Base-by-base conservation (phyloP, 1,284 basidiomycete species). In the Sparassis latifolia region DNA sequence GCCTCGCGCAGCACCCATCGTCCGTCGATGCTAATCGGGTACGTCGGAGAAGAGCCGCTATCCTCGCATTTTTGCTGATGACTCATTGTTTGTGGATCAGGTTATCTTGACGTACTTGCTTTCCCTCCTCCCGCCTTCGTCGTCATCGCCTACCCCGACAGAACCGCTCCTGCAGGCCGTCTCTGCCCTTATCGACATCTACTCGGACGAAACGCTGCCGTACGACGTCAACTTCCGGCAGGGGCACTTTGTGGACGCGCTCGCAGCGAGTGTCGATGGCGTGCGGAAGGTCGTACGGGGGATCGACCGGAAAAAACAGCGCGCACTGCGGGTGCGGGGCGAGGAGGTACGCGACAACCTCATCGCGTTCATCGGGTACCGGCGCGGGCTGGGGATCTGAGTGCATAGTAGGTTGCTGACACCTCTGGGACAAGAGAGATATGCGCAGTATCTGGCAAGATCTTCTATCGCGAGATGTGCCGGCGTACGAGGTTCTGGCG, bases 151-250 rank as follows among this genome's bases (percentile, higher is more conserved):
- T 37, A 68, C 70, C 41, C 77, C 75, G 43, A 76, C 83, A 2
- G 94, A 97, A 62, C 76, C 86, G 0, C 74, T 89, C 50, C 75
- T 97, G 20, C 92, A 96, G 59, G 81, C 84, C 0, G 72, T 86
- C 33, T 94, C 96, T 37, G 90, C 89, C 30, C 68, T 98, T 45
- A 92, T 98, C 57, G 96, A 98, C 66, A 88, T 96, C 46, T 99
- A 91, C 67, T 92, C 94, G 2, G 96, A 99, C 69, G 97, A 99
- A 68, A 78, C 71, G 6, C 69, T 82, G 45, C 76, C 84, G 0
- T 97, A 90, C 66, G 95, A 99, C 67, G 60, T 78, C 51, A 88
- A 86, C 57, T 98, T 97, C 71, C 76, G 82, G 12, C 65, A 80
- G 43, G 77, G 63, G 12, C 58, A 56, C 33, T 67, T 64, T 49